These are phyloP conservation scores for Apiospora aurea DNA, from an alignment of 2,329 filamentous ascomycete species.

Conservation along the genomic window DNA sequence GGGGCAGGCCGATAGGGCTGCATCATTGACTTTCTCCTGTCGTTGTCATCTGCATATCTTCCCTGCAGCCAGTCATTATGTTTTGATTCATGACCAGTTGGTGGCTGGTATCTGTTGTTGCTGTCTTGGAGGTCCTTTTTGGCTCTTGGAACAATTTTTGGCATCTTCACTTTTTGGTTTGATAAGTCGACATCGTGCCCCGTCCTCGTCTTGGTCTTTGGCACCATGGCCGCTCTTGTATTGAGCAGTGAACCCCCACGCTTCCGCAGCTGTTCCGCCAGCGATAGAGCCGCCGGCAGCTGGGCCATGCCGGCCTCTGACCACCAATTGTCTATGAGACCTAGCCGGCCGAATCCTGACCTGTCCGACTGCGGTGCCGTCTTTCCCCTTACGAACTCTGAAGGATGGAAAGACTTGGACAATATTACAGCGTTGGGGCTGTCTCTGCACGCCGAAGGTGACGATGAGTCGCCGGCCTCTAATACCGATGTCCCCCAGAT, in stretches of 20 bases:
- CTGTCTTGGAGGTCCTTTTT: conserved; percentile 45
- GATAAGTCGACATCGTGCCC: not conserved
- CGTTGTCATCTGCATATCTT: conserved; percentile 34
- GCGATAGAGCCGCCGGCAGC: conserved; percentile 47
- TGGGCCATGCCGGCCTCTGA: conserved; percentile 45
- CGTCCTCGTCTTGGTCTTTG: not conserved
- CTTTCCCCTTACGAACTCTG: conserved; percentile 42
- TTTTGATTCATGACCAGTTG: conserved; percentile 43
- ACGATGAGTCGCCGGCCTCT: conserved; percentile 28
- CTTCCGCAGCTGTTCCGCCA: conserved; percentile 47
- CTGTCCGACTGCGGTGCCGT: conserved; percentile 44
- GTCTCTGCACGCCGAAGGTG: conserved; percentile 42
- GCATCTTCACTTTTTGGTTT: conserved; percentile 35
- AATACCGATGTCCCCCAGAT: conserved; percentile 37
- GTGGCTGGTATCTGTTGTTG: conserved; percentile 30
- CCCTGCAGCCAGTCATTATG: conserved; percentile 46
- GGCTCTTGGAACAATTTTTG: conserved; percentile 53
- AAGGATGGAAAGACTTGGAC: conserved; percentile 48
- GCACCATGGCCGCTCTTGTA: conserved; percentile 44
- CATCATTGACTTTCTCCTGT: conserved; percentile 28
- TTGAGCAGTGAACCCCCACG: conserved; percentile 39
- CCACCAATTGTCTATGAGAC: conserved; percentile 38
- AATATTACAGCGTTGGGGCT: conserved; percentile 51
- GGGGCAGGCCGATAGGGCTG: conserved; percentile 24
- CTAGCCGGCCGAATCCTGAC: conserved; percentile 38